These are phyloP conservation scores for Cornus controversa DNA, from an alignment of 148 eudicot species.

Conservation along the genomic window DNA sequence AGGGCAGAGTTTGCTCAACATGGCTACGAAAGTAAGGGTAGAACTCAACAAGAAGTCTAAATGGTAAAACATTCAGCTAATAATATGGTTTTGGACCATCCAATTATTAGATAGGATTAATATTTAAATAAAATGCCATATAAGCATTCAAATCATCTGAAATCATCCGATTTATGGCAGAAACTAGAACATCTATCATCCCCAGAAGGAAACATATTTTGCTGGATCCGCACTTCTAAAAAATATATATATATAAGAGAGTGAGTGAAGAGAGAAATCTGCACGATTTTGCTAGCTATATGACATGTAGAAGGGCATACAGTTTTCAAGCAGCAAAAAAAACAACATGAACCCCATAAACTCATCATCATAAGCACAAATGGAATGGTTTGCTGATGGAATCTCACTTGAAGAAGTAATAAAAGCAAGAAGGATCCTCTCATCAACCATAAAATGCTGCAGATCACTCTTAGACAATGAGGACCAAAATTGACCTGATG, in stretches of 20 bases:
- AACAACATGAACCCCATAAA: background rate
- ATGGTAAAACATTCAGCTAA: background rate
- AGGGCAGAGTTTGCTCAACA: background rate
- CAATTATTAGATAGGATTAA: background rate
- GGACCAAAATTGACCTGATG: constrained; percentile 23
- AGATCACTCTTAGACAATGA: constrained; percentile 59
- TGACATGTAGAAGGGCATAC: background rate
- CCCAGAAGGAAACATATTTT: too few species aligned
- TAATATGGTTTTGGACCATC: background rate
- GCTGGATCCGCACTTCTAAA: too few species aligned
- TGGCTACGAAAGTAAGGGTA: background rate
- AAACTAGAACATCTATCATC: too few species aligned
- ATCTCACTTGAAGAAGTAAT: constrained; percentile 74
- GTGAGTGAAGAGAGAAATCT: too few species aligned
- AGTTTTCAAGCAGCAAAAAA: background rate
- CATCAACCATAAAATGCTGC: constrained; percentile 62
- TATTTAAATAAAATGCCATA: too few species aligned
- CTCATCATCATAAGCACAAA: background rate
- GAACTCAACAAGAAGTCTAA: background rate
- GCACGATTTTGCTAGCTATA: background rate
- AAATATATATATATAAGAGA: too few species aligned
- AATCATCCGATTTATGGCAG: too few species aligned
- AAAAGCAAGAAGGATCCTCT: constrained; percentile 63
- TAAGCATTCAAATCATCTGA: background rate
- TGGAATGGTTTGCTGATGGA: background rate